Percentiles rank a stretch among this genome's conserved stretches.
These are phyloP conservation scores for Wickerhamomyces sydowiorum DNA, from an alignment of 805 yeast species.

Conservation along the genomic window DNA sequence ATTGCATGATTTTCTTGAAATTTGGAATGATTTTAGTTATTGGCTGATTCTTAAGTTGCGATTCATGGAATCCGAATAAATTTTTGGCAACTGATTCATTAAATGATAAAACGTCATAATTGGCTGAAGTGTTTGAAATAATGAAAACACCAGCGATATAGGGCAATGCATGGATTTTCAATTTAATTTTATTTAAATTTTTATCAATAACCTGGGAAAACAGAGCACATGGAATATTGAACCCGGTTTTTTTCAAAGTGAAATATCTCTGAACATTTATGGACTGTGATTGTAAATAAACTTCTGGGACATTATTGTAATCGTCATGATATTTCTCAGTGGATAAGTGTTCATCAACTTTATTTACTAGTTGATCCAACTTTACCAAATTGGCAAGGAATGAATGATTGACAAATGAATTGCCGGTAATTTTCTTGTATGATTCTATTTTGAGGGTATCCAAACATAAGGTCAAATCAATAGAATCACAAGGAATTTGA, in stretches of 20 bases:
- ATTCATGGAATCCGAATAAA: conserved; percentile 62
- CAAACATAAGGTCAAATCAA: conserved; percentile 43
- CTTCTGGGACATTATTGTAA: conserved; percentile 16
- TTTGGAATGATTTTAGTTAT: conserved; percentile 59
- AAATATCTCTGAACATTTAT: conserved; percentile 60
- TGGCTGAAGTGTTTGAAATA: conserved; percentile 38
- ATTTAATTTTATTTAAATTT: conserved; percentile 38
- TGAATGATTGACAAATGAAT: conserved; percentile 10
- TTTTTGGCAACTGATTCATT: conserved; percentile 75
- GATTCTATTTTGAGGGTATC: conserved; percentile 11
- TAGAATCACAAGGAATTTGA: conserved; percentile 70
- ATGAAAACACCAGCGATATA: conserved; percentile 85
- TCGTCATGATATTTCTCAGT: conserved; percentile 4
- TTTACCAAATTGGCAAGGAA: conserved; percentile 3
- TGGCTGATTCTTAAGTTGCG: conserved; percentile 35
- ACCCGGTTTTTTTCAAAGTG: conserved; percentile 42
- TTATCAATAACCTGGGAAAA: conserved; percentile 54
- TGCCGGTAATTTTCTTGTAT: conserved; percentile 19
- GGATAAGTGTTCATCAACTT: conserved; percentile 15
- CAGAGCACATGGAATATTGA: conserved; percentile 67
- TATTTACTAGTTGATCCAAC: conserved; percentile 23
- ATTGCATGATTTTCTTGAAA: conserved; percentile 38
- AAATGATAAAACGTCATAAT: conserved; percentile 55
- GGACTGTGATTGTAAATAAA: conserved; percentile 29
- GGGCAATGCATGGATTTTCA: conserved; percentile 73